phyloP scores from a whole-genome alignment of 495 filamentous ascomycete species.

The Aeminium ludgeri region DNA sequence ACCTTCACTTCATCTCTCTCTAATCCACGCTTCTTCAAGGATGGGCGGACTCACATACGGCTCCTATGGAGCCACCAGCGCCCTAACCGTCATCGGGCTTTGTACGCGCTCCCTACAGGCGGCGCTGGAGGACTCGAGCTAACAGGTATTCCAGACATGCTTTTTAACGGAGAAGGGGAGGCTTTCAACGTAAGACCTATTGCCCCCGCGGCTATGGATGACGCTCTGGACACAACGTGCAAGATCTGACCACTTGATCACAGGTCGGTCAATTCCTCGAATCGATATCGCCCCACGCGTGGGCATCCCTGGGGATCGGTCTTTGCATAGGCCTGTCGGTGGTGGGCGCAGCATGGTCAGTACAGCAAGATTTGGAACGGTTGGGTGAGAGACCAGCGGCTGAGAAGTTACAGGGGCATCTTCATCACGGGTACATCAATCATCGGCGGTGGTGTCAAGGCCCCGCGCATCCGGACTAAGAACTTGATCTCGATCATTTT shows the following conservation, averaged over 20 bases:
- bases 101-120: constrained; percentile 42
- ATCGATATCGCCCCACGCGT: constrained; percentile 81
- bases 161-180: constrained; percentile 92
- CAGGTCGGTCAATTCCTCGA: constrained; percentile 91
- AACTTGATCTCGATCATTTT: constrained; percentile 99
- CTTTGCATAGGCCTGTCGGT: constrained; percentile 92
- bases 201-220: background rate
- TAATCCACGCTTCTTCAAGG: constrained; percentile 1
- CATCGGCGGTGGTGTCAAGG: constrained; percentile 86
- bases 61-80: constrained; percentile 48
- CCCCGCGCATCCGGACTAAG: constrained; percentile 94
- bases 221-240: background rate
- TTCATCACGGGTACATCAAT: constrained; percentile 98
- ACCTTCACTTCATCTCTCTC: constrained; percentile 4
- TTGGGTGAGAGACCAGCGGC: background rate
- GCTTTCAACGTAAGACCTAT: constrained; percentile 64
- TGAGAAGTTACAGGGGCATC: constrained; percentile 64
- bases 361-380: background rate
- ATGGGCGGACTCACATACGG: constrained; percentile 40
- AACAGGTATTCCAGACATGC: constrained; percentile 57
- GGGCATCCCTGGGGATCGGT: constrained; percentile 78
- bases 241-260: constrained; percentile 6
- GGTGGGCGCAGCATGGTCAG: constrained; percentile 93
- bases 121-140: constrained; percentile 16
- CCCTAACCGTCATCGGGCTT: constrained; percentile 66